phyloP scores from a whole-genome alignment of 768 basidiomycete genomes.

The Suillus ampliporus region DNA sequence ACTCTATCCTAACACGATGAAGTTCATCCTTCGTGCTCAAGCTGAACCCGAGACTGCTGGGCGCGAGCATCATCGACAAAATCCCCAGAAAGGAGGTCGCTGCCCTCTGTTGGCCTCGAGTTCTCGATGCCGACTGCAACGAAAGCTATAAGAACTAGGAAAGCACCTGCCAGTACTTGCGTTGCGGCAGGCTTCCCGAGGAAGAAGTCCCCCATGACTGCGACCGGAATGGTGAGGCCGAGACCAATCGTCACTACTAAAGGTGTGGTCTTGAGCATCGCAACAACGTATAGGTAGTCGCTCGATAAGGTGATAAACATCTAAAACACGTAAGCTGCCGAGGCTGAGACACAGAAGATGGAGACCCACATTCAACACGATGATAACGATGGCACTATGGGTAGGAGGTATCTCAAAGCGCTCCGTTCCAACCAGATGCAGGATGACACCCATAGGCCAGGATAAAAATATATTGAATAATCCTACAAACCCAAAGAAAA shows the following conservation, averaged over 20 bases:
- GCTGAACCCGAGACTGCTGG: slow-evolving; percentile 12
- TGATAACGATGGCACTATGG: slow-evolving; percentile 50
- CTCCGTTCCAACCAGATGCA: slow-evolving; percentile 78
- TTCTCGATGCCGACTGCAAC: slow-evolving; percentile 70
- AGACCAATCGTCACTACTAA: slow-evolving; percentile 92
- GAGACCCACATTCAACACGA: slow-evolving; percentile 60
- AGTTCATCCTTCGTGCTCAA: slow-evolving; percentile 10
- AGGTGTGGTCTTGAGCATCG: slow-evolving; percentile 97
- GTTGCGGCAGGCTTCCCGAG: slow-evolving; percentile 60
- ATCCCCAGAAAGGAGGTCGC: slow-evolving; percentile 12
- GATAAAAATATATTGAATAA: slow-evolving; percentile 78
- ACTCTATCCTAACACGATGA: background rate
- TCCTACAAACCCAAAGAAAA: slow-evolving; percentile 95
- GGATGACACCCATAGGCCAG: slow-evolving; percentile 78
- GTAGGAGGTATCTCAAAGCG: slow-evolving; percentile 72
- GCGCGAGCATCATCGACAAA: slow-evolving; percentile 9
- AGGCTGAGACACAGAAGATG: slow-evolving; percentile 8
- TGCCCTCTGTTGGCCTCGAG: slow-evolving; percentile 45
- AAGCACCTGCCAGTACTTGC: slow-evolving; percentile 75
- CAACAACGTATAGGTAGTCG: slow-evolving; percentile 85
- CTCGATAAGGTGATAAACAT: slow-evolving; percentile 85
- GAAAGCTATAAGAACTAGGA: slow-evolving; percentile 79
- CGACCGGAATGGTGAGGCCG: slow-evolving; percentile 91
- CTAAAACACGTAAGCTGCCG: slow-evolving; percentile 41
- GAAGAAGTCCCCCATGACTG: slow-evolving; percentile 81